Base-by-base conservation (phyloP, 371 early-diverging fungal genomes). In the Entomophthora muscae region DNA sequence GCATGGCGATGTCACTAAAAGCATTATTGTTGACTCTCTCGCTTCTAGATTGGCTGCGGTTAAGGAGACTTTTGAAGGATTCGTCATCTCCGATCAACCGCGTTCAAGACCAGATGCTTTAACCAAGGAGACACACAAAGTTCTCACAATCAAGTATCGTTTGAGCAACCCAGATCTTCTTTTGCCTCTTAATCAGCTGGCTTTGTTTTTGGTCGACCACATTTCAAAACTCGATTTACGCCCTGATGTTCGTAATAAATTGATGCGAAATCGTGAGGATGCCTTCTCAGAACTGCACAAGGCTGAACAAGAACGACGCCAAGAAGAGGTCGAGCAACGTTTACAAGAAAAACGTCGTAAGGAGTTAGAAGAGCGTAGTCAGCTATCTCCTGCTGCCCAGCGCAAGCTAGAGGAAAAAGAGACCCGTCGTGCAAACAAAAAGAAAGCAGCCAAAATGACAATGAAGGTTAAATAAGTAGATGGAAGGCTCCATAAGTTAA, bases 391-490 rank as follows among this genome's bases (percentile, higher is more conserved):
- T 33, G 28, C 23, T 1, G 28, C 23, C 31, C 61, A 61, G 42
- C 61, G 61, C 42, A 61, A 61, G 52, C 31, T 61, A 22, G 61
- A 61, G 31, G 61, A 61, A 24, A 61, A 61, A 61, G 61, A 61
- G 26, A 32, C 61, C 31, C 31, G 42, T 23, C 26, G 31, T 23
- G 42, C 31, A 32, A 61, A 31, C n/a, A 5, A 24, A 21, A 61
- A 61, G 42, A 31, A 61, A 1, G 22, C 23, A n/a, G 61, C 61
- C 24, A 61, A 61, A 26, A 61, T 56, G 33, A 56, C 64, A 5
- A 42, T 42, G 42, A 42, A 42, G 42, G 42, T 42, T 17, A 42
- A 17, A 42, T 42, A 42, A 42, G 42, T 17, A 42, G n/a, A n/a
- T n/a, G n/a, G n/a, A n/a, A n/a, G n/a, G n/a, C n/a, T n/a, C n/a